Conservation (phyloP, 225 moss, liverwort and hornwort species). For the Rhytidiadelphus loreus region DNA sequence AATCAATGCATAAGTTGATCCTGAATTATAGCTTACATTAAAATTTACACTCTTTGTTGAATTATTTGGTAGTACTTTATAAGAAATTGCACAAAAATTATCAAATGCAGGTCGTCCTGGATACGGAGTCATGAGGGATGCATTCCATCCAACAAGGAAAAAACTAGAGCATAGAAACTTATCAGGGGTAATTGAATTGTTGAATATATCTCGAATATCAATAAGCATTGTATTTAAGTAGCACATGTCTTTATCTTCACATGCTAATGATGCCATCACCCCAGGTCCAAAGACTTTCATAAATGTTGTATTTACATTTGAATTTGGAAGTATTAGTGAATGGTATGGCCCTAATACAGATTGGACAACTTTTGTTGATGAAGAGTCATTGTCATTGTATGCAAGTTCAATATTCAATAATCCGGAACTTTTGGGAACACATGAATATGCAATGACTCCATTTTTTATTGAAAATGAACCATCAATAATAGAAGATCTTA, state of each 20-base stretch:
- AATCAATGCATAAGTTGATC: not conserved
- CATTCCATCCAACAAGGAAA: constrained; percentile 4
- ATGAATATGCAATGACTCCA: constrained; percentile 11
- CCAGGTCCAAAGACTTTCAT: constrained; percentile 12
- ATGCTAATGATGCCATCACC: constrained; percentile 9
- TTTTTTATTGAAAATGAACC: constrained; percentile 10
- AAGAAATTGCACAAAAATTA: constrained; percentile 13
- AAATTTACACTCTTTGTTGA: constrained; percentile 5
- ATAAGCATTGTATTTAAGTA: constrained; percentile 7
- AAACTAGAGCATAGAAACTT: constrained; percentile 11
- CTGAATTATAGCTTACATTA: constrained; percentile 7
- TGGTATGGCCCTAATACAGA: constrained; percentile 13
- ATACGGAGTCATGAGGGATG: not conserved
- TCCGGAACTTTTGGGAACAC: not conserved
- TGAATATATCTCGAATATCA: constrained; percentile 1
- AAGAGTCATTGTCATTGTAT: not conserved
- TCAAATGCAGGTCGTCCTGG: not conserved
- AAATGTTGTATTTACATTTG: not conserved
- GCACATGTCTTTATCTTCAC: constrained; percentile 5
- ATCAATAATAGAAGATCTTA: not conserved
- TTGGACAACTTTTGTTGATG: not conserved
- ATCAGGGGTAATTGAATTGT: constrained; percentile 7
- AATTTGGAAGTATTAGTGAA: not conserved
- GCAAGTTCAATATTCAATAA: constrained; percentile 17
- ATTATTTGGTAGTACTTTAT: constrained; percentile 8